Conservation (phyloP, 139 green algal species). For the Spirogloea muscicola region DNA sequence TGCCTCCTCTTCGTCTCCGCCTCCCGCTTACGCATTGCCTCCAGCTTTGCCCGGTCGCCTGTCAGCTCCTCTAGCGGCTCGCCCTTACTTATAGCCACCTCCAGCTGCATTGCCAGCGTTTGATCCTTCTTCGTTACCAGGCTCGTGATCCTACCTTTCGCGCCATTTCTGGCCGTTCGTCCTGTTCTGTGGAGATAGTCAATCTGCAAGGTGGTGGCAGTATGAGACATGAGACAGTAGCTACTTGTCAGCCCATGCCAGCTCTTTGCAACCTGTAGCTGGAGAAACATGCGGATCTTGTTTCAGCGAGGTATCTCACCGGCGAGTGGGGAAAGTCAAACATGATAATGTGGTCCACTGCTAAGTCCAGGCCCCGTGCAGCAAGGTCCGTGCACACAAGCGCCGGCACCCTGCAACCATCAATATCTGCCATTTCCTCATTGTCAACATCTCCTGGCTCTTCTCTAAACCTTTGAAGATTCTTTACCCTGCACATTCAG, state of each 20-base stretch:
- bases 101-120: conserved; percentile 8
- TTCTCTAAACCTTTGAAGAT: conserved; percentile 41
- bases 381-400: conserved; percentile 93
- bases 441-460: conserved; percentile 1
- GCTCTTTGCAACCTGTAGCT: neutral
- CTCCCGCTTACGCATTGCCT: too few species aligned
- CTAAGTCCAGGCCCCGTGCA: conserved; percentile 88
- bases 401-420: conserved; percentile 39
- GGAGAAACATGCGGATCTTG: neutral
- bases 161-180: conserved; percentile 33
- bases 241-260: neutral
- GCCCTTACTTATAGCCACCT: neutral
- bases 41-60: neutral
- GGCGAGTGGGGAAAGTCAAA: conserved; percentile 93
- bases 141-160: conserved; percentile 42
- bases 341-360: conserved; percentile 91
- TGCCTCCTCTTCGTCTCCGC: too few species aligned
- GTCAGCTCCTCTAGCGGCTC: conserved; percentile 4
- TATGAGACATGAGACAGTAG: neutral
- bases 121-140: conserved; percentile 13
- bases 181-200: conserved; percentile 48
- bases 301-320: conserved; percentile 20
- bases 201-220: neutral
- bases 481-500: conserved; percentile 11
- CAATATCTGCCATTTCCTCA: conserved; percentile 12